Evolutionary conservation across 2,329 filamentous ascomycete genomes (phyloP).

Genomic region (Alternaria incomplexa): DNA sequence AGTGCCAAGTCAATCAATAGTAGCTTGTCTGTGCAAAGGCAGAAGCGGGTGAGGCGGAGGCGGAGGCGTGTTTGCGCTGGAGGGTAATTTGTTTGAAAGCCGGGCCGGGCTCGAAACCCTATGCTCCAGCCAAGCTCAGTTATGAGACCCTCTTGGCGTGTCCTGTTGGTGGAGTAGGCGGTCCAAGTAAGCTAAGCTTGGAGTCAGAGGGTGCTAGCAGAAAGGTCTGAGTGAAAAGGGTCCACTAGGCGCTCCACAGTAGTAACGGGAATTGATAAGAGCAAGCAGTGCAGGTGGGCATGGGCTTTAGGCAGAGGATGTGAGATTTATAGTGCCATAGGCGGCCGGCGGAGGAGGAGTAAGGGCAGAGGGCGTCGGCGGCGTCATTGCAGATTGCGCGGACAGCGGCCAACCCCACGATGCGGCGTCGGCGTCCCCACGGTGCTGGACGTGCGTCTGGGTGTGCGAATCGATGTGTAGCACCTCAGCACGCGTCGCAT

Average conservation of each 20-base stretch:
- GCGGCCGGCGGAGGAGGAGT: neutral
- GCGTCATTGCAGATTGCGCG: neutral
- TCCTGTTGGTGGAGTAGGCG: constrained; percentile 3
- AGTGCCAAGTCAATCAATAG: constrained; percentile 11
- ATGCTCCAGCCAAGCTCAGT: constrained; percentile 25
- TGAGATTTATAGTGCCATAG: constrained; percentile 3
- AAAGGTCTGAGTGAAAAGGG: constrained; percentile 14
- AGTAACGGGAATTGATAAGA: constrained; percentile 15
- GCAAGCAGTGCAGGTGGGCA: neutral
- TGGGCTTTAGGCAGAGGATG: neutral
- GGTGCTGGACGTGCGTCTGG: constrained; percentile 11
- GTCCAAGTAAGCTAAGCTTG: neutral
- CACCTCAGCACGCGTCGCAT: constrained; percentile 16
- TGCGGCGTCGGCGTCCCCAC: constrained; percentile 13
- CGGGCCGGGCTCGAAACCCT: constrained; percentile 29
- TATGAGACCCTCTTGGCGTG: constrained; percentile 15
- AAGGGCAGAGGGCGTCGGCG: constrained; percentile 1
- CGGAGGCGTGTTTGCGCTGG: constrained; percentile 11
- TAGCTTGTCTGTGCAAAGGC: constrained; percentile 8
- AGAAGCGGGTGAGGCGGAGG: constrained; percentile 7
- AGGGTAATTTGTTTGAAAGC: constrained; percentile 30
- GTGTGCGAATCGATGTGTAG: constrained; percentile 27
- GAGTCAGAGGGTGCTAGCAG: constrained; percentile 9
- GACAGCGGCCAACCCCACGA: constrained; percentile 18
- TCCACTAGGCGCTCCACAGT: constrained; percentile 19